Base-by-base conservation (phyloP, 345 rosid species). In the Eucalyptus cladocalyx region DNA sequence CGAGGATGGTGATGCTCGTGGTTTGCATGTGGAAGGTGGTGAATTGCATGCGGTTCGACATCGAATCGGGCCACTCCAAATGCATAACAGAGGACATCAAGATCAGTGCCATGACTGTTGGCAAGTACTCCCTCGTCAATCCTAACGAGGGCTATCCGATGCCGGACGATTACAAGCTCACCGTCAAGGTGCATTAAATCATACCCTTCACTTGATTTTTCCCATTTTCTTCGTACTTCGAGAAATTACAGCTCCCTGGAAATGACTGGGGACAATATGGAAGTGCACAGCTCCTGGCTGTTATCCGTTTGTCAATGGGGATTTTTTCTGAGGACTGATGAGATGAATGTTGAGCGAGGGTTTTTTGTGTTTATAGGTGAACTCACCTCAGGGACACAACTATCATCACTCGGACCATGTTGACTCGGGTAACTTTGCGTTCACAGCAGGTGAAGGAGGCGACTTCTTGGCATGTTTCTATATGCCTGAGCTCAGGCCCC, bases 71-170 rank as follows among this genome's bases (percentile, higher is more conserved):
- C 19, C 43, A 19, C 23, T 92, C 93, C 8, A 96, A 95, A 89
- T 97, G 99, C 95, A 93, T 96, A 90, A 91, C 96, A 11, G 99
- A 96, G 91, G 99, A 96, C 86, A 95, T 97, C 80, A 97, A 92
- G 91, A 49, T 81, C 80, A 92, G 94, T 83, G 90, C 94, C 28
- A 90, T 97, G 95, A 93, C 92, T 19, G 97, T 96, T 11, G 98
- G 95, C 51, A 94, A 90, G 87, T 96, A 96, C 92, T 72, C 43
- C 90, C 88, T 95, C 87, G 92, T 95, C 86, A 97, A 95, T 90
- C 95, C 94, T 4, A 88, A 92, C 45, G 96, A 93, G 24, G 95
- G 91, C 60, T 81, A 86, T 32, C 95, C 95, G 86, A 90, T 95
- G 67, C 96, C 98, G 9, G 92, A 94, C 87, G 72, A 93, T 86